Percentiles rank a stretch among this genome's conserved stretches.
These are phyloP conservation scores for Clarireedia homoeocarpa DNA, from an alignment of 2,329 filamentous ascomycete genomes.

Conservation along the genomic window DNA sequence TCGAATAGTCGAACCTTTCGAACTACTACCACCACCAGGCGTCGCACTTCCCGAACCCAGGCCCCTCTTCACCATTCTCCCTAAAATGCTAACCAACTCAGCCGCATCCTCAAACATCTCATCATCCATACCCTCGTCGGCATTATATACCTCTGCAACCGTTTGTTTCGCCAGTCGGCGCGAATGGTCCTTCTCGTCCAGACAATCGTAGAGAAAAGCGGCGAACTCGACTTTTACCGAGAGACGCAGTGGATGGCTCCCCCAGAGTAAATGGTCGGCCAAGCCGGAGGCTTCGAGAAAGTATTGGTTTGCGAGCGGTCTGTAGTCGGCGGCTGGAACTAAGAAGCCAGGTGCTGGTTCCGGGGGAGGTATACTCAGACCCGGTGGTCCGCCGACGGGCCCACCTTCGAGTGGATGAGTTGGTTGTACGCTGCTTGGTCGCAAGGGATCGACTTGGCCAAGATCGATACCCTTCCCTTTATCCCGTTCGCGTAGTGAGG, in stretches of 20 bases:
- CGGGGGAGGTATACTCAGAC: constrained; percentile 30
- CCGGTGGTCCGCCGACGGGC: constrained; percentile 39
- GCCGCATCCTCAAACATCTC: constrained; percentile 92
- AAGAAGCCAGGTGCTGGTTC: constrained; percentile 62
- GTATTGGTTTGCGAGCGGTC: constrained; percentile 70
- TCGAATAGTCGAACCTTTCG: too few species aligned
- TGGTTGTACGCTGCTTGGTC: constrained; percentile 27
- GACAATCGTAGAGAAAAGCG: constrained; percentile 88
- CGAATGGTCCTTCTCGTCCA: constrained; percentile 71
- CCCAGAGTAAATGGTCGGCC: constrained; percentile 69
- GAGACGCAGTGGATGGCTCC: constrained; percentile 81
- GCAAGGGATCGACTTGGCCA: constrained; percentile 14
- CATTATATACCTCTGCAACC: constrained; percentile 85
- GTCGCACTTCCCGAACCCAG: too few species aligned
- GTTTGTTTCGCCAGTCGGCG: constrained; percentile 71
- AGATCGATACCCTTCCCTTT: constrained; percentile 26
- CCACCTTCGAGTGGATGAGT: constrained; percentile 29
- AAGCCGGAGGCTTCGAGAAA: constrained; percentile 72
- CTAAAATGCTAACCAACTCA: constrained; percentile 76
- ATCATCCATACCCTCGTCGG: constrained; percentile 86
- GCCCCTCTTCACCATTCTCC: constrained; percentile 80
- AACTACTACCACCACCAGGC: neutral
- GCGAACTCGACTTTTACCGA: constrained; percentile 89
- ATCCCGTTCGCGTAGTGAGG: constrained; percentile 24
- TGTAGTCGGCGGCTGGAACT: constrained; percentile 70